Evolutionary conservation across 345 rosid species (phyloP).

Genomic region (Rhizophora apiculata): DNA sequence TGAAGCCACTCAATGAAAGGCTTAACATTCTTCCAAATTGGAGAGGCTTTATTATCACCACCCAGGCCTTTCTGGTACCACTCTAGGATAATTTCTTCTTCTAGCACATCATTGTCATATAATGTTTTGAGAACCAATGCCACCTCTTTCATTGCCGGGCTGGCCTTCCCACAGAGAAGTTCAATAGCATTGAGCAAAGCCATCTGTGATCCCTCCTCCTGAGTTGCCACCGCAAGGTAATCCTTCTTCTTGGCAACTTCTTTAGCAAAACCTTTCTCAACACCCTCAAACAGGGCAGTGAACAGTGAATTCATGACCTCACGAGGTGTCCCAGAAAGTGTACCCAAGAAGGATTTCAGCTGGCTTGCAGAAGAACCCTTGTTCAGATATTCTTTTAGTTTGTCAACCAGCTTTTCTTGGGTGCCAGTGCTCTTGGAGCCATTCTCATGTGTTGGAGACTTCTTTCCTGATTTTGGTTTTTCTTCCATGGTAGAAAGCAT

Average conservation of each 20-base stretch:
- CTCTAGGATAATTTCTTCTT: constrained; percentile 63
- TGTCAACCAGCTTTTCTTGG: constrained; percentile 32
- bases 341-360: constrained; percentile 43
- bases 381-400: constrained; percentile 47
- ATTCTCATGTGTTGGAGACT: constrained; percentile 26
- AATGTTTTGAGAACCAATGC: constrained; percentile 60
- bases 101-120: constrained; percentile 71
- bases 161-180: constrained; percentile 43
- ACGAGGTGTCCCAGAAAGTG: constrained; percentile 48
- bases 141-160: constrained; percentile 53
- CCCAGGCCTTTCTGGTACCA: constrained; percentile 68
- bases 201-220: constrained; percentile 55
- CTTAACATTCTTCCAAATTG: constrained; percentile 61
- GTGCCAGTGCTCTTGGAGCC: constrained; percentile 17
- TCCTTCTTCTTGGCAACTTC: constrained; percentile 67
- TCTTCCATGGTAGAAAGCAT: constrained; percentile 60
- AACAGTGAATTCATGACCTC: constrained; percentile 60
- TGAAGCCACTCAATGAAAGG: constrained; percentile 86
- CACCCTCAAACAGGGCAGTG: constrained; percentile 51
- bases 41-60: constrained; percentile 45
- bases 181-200: constrained; percentile 47
- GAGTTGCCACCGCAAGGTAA: constrained; percentile 46
- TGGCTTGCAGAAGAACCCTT: constrained; percentile 54
- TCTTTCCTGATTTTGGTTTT: constrained; percentile 40
- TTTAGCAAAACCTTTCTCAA: constrained; percentile 53